Conservation (phyloP, 1,139 yeast species). For the Geotrichum klebahnii region DNA sequence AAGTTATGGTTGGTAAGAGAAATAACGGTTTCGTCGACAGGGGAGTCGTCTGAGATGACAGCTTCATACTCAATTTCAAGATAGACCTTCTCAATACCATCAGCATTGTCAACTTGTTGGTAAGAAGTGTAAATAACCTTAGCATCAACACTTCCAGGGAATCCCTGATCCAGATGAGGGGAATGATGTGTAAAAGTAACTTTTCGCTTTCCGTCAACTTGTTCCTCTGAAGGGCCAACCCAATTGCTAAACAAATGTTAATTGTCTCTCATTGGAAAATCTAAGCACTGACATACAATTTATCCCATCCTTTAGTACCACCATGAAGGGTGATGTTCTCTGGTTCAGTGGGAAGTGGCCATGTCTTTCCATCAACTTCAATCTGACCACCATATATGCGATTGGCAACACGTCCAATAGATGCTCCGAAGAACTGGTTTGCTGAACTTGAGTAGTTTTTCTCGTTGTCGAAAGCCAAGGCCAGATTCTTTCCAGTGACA, state of each 20-base stretch:
- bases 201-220: conserved; percentile 37
- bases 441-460: conserved; percentile 30
- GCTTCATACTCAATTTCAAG: conserved; percentile 50
- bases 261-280: no score
- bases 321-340: conserved; percentile 47
- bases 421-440: conserved; percentile 50
- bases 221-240: conserved; percentile 43
- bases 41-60: conserved; percentile 41
- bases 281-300: conserved; percentile 37
- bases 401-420: conserved; percentile 63
- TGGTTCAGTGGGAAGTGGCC: conserved; percentile 42
- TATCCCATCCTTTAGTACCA: conserved; percentile 53
- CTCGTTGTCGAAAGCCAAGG: conserved; percentile 29
- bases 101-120: conserved; percentile 26
- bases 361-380: conserved; percentile 43
- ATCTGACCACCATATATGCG: conserved; percentile 51
- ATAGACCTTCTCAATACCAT: conserved; percentile 34
- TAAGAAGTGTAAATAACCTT: conserved; percentile 45
- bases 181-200: conserved; percentile 39
- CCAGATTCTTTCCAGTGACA: conserved; percentile 30
- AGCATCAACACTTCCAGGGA: conserved; percentile 52
- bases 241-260: conserved; percentile 23
- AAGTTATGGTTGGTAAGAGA: conserved; percentile 64
- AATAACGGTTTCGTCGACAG: conserved; percentile 48
- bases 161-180: conserved; percentile 49